phyloP scores from a whole-genome alignment of 306 rosid species.

The Sindora glabra region DNA sequence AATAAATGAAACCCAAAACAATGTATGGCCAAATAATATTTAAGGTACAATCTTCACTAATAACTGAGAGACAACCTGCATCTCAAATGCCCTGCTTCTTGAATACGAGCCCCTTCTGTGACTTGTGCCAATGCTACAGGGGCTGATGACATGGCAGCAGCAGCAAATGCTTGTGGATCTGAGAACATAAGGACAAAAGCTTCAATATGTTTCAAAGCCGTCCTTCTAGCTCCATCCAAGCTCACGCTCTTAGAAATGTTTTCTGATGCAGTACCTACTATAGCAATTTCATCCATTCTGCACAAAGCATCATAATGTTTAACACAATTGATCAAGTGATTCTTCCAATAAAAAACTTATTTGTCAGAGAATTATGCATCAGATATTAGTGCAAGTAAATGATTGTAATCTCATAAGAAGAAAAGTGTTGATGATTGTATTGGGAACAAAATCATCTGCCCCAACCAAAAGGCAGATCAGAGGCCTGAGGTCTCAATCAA shows the following conservation, averaged over 20 bases:
- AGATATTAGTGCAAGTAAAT: not conserved
- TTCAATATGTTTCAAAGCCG: conserved; percentile 94
- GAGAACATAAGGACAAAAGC: conserved; percentile 78
- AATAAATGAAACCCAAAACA: not conserved
- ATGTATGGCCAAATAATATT: not conserved
- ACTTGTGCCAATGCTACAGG: conserved; percentile 89
- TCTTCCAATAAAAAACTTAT: not conserved
- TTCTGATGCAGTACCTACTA: conserved; percentile 68
- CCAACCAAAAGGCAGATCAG: not conserved
- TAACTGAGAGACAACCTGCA: conserved; percentile 62
- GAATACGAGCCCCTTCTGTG: conserved; percentile 89
- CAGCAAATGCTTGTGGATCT: conserved; percentile 79
- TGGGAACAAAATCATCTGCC: not conserved
- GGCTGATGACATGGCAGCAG: conserved; percentile 83
- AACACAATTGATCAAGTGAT: not conserved
- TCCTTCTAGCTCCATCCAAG: conserved; percentile 89
- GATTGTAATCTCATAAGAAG: not conserved
- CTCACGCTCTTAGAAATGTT: conserved; percentile 72
- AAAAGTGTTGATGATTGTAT: not conserved
- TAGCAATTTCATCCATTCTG: conserved; percentile 96
- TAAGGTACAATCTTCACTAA: not conserved
- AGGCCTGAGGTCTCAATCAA: not conserved
- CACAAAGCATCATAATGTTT: conserved; percentile 21
- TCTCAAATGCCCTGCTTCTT: conserved; percentile 96
- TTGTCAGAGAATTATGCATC: not conserved